Evolutionary conservation across 2,329 filamentous ascomycete species (phyloP).

Genomic region (Plenodomus tracheiphilus): DNA sequence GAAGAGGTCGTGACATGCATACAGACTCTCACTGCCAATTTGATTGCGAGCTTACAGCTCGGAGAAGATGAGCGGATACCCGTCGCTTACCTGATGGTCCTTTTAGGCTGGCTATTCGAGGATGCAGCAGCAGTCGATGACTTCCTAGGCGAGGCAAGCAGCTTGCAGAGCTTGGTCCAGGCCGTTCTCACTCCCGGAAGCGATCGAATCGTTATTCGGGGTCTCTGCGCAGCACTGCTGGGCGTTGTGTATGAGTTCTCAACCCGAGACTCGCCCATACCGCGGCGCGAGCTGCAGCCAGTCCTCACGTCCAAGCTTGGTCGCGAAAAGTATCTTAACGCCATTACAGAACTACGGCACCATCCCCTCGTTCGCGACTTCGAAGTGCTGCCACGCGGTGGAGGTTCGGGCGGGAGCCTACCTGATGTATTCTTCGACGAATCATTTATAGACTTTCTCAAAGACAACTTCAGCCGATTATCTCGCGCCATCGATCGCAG

Average conservation of each 20-base stretch:
- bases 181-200: slow-evolving; percentile 59
- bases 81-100: slow-evolving; percentile 85
- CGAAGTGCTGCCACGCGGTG: slow-evolving; percentile 77
- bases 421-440: slow-evolving; percentile 85
- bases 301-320: slow-evolving; percentile 77
- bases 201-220: slow-evolving; percentile 71
- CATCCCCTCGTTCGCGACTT: slow-evolving; percentile 84
- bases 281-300: slow-evolving; percentile 77
- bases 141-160: slow-evolving; percentile 88
- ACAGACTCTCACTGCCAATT: slow-evolving; percentile 81
- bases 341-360: slow-evolving; percentile 74
- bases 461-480: slow-evolving; percentile 90
- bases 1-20: slow-evolving; percentile 96
- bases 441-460: slow-evolving; percentile 89
- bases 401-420: slow-evolving; percentile 53
- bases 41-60: slow-evolving; percentile 77
- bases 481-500: slow-evolving; percentile 86
- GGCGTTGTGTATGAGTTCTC: slow-evolving; percentile 96
- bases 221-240: slow-evolving; percentile 80
- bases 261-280: slow-evolving; percentile 91
- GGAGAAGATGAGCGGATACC: slow-evolving; percentile 77
- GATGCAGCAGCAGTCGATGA: slow-evolving; percentile 90
- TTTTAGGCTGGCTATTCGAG: slow-evolving; percentile 89
- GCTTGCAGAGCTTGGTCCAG: slow-evolving; percentile 83
- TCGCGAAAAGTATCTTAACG: slow-evolving; percentile 84